Conservation (phyloP, 192 early-diverging fungal species). For the Martensiomyces pterosporus region DNA sequence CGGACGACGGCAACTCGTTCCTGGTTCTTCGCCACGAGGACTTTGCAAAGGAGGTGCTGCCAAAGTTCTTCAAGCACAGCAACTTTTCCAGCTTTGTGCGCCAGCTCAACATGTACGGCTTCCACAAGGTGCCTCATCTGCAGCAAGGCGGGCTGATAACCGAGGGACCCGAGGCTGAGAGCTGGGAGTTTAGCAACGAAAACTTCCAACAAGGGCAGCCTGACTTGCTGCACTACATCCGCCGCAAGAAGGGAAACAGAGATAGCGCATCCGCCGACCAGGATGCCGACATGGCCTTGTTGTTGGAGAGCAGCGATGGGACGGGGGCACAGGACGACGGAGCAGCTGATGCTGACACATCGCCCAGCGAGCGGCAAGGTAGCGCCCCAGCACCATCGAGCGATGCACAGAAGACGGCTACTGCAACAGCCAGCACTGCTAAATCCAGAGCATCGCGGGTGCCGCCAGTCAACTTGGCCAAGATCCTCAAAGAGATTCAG, state of each 20-base stretch:
- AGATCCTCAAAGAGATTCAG: constrained; percentile 71
- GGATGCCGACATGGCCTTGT: too few relatives aligned
- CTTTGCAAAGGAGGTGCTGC: constrained; percentile 78
- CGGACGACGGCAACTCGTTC: constrained; percentile 83
- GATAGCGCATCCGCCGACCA: constrained; percentile 17
- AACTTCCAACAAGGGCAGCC: constrained; percentile 88
- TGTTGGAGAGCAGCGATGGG: too few relatives aligned
- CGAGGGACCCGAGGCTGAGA: constrained; percentile 66
- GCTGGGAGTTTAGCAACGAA: constrained; percentile 89
- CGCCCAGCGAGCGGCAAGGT: constrained; percentile 5
- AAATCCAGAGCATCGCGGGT: constrained; percentile 18
- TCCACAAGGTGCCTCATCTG: constrained; percentile 94
- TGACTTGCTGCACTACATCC: constrained; percentile 82
- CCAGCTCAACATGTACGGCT: constrained; percentile 95
- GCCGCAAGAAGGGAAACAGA: constrained; percentile 71
- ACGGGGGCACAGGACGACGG: too few relatives aligned
- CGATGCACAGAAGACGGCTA: background rate
- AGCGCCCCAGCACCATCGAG: background rate
- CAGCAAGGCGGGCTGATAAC: constrained; percentile 82
- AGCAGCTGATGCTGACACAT: too few relatives aligned
- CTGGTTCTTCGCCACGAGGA: constrained; percentile 70
- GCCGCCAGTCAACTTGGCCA: constrained; percentile 20
- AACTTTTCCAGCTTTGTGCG: constrained; percentile 89
- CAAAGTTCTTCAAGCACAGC: constrained; percentile 87
- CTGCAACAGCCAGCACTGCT: background rate